Evolutionary conservation across 2,329 filamentous ascomycete species (phyloP), one percentile per base, ranked within the genome.

Genomic region (Diatrype stigma): DNA sequence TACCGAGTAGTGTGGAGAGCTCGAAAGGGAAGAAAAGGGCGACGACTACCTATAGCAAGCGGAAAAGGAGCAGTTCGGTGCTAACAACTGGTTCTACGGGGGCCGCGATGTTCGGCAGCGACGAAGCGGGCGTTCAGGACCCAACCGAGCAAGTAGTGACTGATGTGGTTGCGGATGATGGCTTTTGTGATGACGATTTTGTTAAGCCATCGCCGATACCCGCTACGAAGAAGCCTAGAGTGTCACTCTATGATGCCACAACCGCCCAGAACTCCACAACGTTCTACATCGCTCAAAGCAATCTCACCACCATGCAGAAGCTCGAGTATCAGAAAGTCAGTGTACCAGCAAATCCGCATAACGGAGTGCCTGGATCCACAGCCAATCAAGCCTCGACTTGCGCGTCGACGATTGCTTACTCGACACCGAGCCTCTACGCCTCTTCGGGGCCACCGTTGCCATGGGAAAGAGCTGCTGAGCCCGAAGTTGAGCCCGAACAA

Each of bases 221-320:
- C 8, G 21, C 52, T 14, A 42, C 46, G 8, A 61, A 60, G 46
- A 57, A 47, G 37, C 35, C 53, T 14, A 59, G 57, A 17, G 40
- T 57, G 21, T 61, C 59, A 16, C 52, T 59, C n/a, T 49, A 60
- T 51, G 57, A 60, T 21, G 34, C 56, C 35, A 46, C 32, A 19
- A 22, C n/a, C n/a, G n/a, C 55, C 3, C 51, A 49, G 7, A 57
- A 63, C 6, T 47, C 54, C 4, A 42, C 54, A 10, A 61, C 61
- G 19, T 65, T 68, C 51, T 67, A 67, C 51, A 53, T 68, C 48
- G 60, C 64, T 22, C 62, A 59, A 44, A 67, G 63, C 56, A 60
- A 58, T 42, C 56, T 68, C 17, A 67, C 65, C 30, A 64, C 64
- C 1, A 67, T 66, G 61, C 63, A 68, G 48, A 67, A 63, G 48